Percentiles rank a stretch among this genome's conserved stretches.
phyloP scores from a whole-genome alignment of 1,284 basidiomycete genomes.

The Malassezia furfur region DNA sequence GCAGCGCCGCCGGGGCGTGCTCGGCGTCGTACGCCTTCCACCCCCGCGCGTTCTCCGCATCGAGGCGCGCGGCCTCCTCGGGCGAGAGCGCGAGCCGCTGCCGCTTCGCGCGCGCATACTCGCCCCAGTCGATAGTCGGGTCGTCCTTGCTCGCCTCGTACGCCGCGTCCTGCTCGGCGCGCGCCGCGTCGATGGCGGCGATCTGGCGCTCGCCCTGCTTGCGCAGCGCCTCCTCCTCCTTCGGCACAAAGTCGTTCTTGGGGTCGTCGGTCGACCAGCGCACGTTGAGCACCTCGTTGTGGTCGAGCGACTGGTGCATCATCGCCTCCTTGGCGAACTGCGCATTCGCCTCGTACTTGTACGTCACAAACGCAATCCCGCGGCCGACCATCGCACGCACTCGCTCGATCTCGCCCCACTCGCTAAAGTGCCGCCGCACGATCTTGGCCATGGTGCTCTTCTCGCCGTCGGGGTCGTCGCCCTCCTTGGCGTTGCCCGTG shows the following conservation, averaged over 20 bases:
- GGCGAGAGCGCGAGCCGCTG: constrained; percentile 22
- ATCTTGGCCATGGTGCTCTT: constrained; percentile 32
- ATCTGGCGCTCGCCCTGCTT: constrained; percentile 30
- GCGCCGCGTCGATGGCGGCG: constrained; percentile 28
- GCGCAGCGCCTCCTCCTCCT: constrained; percentile 28
- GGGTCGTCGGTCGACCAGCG: constrained; percentile 46
- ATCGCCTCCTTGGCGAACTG: constrained; percentile 98
- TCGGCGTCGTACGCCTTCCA: constrained; percentile 30
- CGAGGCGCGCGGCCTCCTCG: constrained; percentile 31
- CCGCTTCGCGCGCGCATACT: constrained; percentile 26
- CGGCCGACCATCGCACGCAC: constrained; percentile 87
- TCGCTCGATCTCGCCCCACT: constrained; percentile 91
- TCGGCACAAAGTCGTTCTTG: constrained; percentile 26
- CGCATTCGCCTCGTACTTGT: constrained; percentile 69
- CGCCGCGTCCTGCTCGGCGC: constrained; percentile 24
- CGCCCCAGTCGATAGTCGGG: constrained; percentile 19
- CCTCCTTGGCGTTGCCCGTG: constrained; percentile 22
- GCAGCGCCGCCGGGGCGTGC: neutral
- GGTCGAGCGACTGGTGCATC: constrained; percentile 94
- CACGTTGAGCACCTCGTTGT: constrained; percentile 86
- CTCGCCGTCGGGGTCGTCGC: constrained; percentile 25
- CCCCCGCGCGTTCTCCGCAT: constrained; percentile 37
- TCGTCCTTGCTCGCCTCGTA: constrained; percentile 23
- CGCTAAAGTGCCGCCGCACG: constrained; percentile 66
- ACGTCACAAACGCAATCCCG: constrained; percentile 94